Base-by-base conservation (phyloP, 768 basidiomycete genomes). In the Russula griseocarnosa region DNA sequence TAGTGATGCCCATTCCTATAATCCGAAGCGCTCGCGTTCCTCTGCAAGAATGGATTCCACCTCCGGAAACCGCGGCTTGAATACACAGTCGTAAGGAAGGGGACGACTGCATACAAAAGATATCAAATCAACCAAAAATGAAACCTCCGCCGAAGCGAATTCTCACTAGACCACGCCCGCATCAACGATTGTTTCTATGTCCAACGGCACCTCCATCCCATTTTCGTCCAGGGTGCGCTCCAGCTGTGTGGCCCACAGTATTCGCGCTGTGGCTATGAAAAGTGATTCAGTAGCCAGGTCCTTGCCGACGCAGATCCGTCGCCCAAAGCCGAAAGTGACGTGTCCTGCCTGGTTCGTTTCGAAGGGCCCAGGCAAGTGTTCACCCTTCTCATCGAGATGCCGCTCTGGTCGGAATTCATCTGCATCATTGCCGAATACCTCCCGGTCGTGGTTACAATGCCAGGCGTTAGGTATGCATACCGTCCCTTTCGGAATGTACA, bases 401-500 rank as follows among this genome's bases (percentile, higher is more conserved):
- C 71, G 63, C 6, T 58, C 65, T 2, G 71, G 71, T 7, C 54
- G 30, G 62, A 71, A 71, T 5, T 46, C 38, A 2, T 61, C 57
- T 5, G 66, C 65, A 40, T 71, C 66, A 3, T 60, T 47, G 14
- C 64, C 65, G 28, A 55, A 71, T 0, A 59, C 16, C 3, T 50
- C 47, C 13, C 49, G 42, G 20, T 64, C 52, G 18, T 55, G 52
- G 42, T 63, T 47, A 16, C 62, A 46, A 9, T 38, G 38, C 61
- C 68, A 66, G 24, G 42, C 16, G 47, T 75, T 76, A 6, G 70
- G 67, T 14, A 76, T 60, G 34, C 75, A 68, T 0, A 74, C 67
- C 1, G 76, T 73, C 10, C 75, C 77, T 30, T 70, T 73, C 0
- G 77, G 77, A 18, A 79, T 76, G 59, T 70, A 66, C 53, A 63